Percentiles rank a stretch among this genome's conserved stretches.
Conservation (phyloP, 805 yeast genomes). For the Geotrichum ghanense region DNA sequence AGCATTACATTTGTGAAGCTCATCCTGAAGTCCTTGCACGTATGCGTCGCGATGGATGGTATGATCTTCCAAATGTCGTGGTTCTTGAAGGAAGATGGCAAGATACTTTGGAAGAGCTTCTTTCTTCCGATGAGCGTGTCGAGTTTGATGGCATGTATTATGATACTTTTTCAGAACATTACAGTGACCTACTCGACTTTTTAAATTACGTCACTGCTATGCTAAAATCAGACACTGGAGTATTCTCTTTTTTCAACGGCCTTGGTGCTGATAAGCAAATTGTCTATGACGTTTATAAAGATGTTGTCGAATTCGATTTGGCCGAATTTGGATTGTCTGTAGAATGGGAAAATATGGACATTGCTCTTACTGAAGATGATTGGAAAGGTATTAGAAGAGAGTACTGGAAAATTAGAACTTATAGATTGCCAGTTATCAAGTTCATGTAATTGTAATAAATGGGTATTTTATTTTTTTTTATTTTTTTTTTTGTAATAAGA, state of each 20-base stretch:
- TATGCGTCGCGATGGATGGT: slow-evolving; percentile 72
- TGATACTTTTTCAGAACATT: slow-evolving; percentile 90
- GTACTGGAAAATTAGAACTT: slow-evolving; percentile 25
- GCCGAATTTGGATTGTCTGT: slow-evolving; percentile 58
- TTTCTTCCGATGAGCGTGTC: slow-evolving; percentile 42
- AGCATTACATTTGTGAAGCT: slow-evolving; percentile 86
- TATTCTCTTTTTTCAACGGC: slow-evolving; percentile 87
- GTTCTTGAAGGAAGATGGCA: slow-evolving; percentile 91
- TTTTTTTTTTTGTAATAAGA: too few species aligned
- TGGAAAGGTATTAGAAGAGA: slow-evolving; percentile 25
- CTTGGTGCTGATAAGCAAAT: slow-evolving; percentile 69
- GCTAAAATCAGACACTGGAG: slow-evolving; percentile 60
- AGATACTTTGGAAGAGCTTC: slow-evolving; percentile 54
- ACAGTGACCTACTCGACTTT: slow-evolving; percentile 75
- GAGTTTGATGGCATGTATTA: slow-evolving; percentile 87
- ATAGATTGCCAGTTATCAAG: slow-evolving; percentile 22
- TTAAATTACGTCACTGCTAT: slow-evolving; percentile 76
- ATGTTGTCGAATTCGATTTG: slow-evolving; percentile 70
- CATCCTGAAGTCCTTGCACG: slow-evolving; percentile 81
- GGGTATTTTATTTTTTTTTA: too few species aligned
- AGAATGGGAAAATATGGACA: slow-evolving; percentile 30
- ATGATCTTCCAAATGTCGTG: slow-evolving; percentile 56
- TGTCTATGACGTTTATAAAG: slow-evolving; percentile 74
- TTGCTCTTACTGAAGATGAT: slow-evolving; percentile 27
- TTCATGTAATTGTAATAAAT: slow-evolving; percentile 10